A percentile compares a stretch with the other conserved stretches of the same genome.
These are phyloP conservation scores for Boletus rex-veris DNA, from an alignment of 768 basidiomycete genomes.

Conservation along the genomic window DNA sequence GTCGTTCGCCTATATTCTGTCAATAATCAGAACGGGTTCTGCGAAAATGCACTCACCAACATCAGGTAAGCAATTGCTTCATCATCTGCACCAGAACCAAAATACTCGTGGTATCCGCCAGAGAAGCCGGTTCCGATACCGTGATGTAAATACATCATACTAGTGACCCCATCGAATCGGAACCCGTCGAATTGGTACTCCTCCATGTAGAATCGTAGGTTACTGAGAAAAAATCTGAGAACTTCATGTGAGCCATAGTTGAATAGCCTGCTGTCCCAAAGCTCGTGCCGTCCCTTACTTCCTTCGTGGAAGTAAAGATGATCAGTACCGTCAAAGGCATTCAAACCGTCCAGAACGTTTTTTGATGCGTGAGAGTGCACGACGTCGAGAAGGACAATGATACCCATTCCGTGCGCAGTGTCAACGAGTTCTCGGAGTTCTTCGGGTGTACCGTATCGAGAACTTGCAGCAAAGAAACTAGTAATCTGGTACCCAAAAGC, in stretches of 20 bases:
- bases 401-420: constrained; percentile 88
- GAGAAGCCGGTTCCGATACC: constrained; percentile 98
- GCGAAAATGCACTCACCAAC: constrained; percentile 60
- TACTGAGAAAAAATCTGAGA: constrained; percentile 89
- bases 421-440: constrained; percentile 95
- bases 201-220: constrained; percentile 93
- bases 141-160: constrained; percentile 99
- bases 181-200: constrained; percentile 97
- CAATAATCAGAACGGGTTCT: not conserved
- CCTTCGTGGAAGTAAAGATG: constrained; percentile 98
- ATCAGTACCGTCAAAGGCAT: constrained; percentile 95
- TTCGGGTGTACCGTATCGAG: constrained; percentile 94
- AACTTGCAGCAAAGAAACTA: constrained; percentile 94
- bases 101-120: constrained; percentile 98
- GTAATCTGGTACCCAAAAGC: constrained; percentile 99
- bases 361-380: constrained; percentile 99
- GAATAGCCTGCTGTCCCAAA: constrained; percentile 98
- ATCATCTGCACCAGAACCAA: constrained; percentile 77
- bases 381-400: constrained; percentile 92
- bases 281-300: constrained; percentile 83
- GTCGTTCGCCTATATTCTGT: constrained; percentile 77
- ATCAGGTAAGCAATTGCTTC: constrained; percentile 95
- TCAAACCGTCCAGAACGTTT: constrained; percentile 93
- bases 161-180: constrained; percentile 97
- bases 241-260: constrained; percentile 97